These are phyloP conservation scores for Phlyctochytrium arcticum DNA, from an alignment of 192 early-diverging fungal genomes.

Conservation along the genomic window DNA sequence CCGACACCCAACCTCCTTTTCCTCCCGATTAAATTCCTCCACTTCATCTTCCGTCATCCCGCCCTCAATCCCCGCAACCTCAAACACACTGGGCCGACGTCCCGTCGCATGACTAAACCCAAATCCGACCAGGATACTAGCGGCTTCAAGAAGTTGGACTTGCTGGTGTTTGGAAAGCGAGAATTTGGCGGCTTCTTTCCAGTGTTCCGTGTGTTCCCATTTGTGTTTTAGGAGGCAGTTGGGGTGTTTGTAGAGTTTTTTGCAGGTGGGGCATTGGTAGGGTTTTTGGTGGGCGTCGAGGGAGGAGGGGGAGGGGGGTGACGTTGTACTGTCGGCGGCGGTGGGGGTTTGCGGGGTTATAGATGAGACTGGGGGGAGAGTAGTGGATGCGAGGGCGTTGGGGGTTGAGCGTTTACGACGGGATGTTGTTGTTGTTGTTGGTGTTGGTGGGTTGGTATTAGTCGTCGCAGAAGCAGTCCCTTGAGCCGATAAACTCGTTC, in stretches of 20 bases:
- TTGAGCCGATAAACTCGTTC: too few species aligned
- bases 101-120: constrained; percentile 4
- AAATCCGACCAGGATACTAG: constrained; percentile 56
- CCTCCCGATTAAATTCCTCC: constrained; percentile 11
- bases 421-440: neutral
- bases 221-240: constrained; percentile 63
- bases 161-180: constrained; percentile 65
- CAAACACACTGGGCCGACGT: neutral
- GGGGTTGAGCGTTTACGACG: neutral
- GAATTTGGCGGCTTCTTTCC: constrained; percentile 57
- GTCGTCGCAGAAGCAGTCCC: too few species aligned
- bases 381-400: neutral
- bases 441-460: neutral
- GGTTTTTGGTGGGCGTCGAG: neutral
- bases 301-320: neutral
- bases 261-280: constrained; percentile 52
- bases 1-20: too few species aligned
- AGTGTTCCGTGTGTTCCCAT: constrained; percentile 66
- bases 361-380: neutral
- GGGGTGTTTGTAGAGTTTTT: constrained; percentile 62
- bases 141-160: constrained; percentile 64
- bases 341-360: neutral
- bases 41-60: constrained; percentile 2
- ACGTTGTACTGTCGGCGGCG: neutral
- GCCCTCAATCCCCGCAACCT: constrained; percentile 2